Percentiles rank a stretch among this genome's conserved stretches.
Evolutionary conservation across 148 eudicot genomes (phyloP).

Genomic region (Cornus suecica): DNA sequence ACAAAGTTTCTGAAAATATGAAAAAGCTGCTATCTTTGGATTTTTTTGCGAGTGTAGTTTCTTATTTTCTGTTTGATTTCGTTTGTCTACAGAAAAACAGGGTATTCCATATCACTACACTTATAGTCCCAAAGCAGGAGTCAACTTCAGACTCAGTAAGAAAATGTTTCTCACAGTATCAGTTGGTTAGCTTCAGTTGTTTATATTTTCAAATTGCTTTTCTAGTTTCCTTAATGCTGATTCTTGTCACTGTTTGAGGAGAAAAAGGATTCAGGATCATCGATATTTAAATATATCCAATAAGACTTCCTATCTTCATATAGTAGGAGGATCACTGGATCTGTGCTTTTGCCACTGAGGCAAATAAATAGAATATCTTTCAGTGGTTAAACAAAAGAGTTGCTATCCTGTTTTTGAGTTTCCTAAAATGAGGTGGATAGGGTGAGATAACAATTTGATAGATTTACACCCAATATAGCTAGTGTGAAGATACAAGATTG

Average conservation of each 20-base stretch:
- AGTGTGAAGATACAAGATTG: neutral
- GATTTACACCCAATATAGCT: neutral
- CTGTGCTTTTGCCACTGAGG: conserved; percentile 8
- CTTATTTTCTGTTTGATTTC: conserved; percentile 14
- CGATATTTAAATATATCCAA: neutral
- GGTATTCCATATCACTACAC: conserved; percentile 80
- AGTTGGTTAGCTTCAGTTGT: neutral
- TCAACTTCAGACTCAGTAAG: conserved; percentile 97
- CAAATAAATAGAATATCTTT: neutral
- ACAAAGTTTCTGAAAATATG: conserved; percentile 1
- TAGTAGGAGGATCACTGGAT: neutral
- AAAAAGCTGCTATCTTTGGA: neutral
- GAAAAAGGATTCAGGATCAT: neutral
- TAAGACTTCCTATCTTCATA: neutral
- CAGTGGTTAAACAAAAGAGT: neutral
- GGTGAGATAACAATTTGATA: neutral
- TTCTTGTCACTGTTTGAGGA: neutral
- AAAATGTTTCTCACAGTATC: conserved; percentile 2
- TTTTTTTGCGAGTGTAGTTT: conserved; percentile 2
- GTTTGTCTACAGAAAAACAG: conserved; percentile 79
- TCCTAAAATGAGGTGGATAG: neutral
- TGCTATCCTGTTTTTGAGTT: neutral
- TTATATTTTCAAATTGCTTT: neutral
- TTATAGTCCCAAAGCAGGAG: conserved; percentile 95
- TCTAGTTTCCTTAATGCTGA: neutral